phyloP scores from a whole-genome alignment of 164 flowering plant genomes.

The Aristolochia fimbriata region DNA sequence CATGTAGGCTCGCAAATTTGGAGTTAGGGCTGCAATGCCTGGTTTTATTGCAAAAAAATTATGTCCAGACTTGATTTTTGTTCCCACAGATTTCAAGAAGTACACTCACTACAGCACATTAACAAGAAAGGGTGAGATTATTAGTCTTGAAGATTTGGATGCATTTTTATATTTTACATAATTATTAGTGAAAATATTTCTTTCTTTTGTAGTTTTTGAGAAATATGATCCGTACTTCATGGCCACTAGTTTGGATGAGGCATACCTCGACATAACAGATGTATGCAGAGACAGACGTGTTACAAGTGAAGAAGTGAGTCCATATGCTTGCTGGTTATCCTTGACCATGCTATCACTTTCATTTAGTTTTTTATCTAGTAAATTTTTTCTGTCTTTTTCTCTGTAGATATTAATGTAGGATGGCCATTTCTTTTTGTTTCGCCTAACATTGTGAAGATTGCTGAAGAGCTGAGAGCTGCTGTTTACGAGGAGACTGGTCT shows the following conservation, averaged over 20 bases:
- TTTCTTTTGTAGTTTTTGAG: conserved; percentile 45
- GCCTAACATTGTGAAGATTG: conserved; percentile 37
- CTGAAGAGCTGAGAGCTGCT: conserved; percentile 63
- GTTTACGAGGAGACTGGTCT: conserved; percentile 73
- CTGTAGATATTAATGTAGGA: neutral
- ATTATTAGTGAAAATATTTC: neutral
- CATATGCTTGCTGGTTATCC: neutral
- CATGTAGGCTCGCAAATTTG: conserved; percentile 72
- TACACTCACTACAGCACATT: conserved; percentile 75
- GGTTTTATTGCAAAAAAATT: conserved; percentile 94
- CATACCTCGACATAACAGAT: conserved; percentile 84
- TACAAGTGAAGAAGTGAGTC: conserved; percentile 63
- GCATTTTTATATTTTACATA: neutral
- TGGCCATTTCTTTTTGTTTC: conserved; percentile 2
- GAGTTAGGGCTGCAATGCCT: conserved; percentile 99
- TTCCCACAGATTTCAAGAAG: conserved; percentile 74
- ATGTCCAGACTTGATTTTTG: conserved; percentile 85
- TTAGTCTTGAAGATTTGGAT: neutral
- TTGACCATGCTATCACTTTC: neutral
- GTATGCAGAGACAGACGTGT: conserved; percentile 57
- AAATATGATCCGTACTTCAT: conserved; percentile 78
- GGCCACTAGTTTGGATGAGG: conserved; percentile 93
- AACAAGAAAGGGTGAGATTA: conserved; percentile 69
- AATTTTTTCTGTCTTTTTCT: neutral
- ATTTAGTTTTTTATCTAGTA: neutral